phyloP scores from a whole-genome alignment of 2,329 filamentous ascomycete species.

The Fusarium burgessii region DNA sequence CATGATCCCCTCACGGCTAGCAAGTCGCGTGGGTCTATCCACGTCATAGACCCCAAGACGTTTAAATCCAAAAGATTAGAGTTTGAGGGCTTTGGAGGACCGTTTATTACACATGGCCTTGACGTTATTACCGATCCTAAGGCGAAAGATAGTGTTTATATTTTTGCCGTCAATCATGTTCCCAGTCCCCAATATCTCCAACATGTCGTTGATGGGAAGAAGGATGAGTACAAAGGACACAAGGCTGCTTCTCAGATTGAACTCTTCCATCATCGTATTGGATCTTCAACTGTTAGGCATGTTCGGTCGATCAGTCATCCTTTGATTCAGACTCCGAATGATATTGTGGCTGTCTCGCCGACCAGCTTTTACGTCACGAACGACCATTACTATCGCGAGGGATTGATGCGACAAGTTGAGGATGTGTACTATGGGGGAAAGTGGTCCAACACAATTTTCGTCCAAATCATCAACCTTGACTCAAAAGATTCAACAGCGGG shows the following conservation, averaged over 20 bases:
- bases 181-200: conserved; percentile 59
- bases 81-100: conserved; percentile 63
- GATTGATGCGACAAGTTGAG: conserved; percentile 63
- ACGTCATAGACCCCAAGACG: conserved; percentile 63
- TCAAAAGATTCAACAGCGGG: conserved; percentile 42
- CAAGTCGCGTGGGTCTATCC: conserved; percentile 58
- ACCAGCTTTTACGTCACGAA: conserved; percentile 69
- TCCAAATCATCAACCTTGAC: conserved; percentile 51
- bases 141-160: conserved; percentile 60
- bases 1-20: conserved; percentile 53
- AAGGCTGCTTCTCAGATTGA: conserved; percentile 67
- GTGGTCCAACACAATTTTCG: conserved; percentile 64
- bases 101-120: conserved; percentile 71
- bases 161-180: conserved; percentile 71
- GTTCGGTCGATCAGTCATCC: conserved; percentile 66
- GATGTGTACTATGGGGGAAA: conserved; percentile 54
- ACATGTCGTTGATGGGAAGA: conserved; percentile 1
- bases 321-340: conserved; percentile 68
- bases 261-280: conserved; percentile 66
- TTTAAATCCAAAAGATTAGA: conserved; percentile 48
- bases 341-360: conserved; percentile 62
- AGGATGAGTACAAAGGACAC: conserved; percentile 35
- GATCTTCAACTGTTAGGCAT: conserved; percentile 56
- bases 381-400: conserved; percentile 66
- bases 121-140: conserved; percentile 66